Evolutionary conservation across 352 stramenopile genomes (phyloP).

Genomic region (Phytopythium oedochilum): DNA sequence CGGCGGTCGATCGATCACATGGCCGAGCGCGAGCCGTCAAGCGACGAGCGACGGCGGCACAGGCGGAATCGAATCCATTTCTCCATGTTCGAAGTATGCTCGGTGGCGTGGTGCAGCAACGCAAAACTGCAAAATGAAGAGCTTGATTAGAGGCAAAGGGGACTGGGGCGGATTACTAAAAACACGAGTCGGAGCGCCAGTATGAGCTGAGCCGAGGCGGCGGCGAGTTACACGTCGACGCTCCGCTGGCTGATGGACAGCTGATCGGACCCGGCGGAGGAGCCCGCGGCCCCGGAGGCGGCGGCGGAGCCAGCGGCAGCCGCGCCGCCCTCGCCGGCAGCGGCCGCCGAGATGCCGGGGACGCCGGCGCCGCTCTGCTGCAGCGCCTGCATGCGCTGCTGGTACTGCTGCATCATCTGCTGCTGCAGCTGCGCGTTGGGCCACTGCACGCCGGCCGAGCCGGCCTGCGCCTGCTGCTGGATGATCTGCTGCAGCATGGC

Average conservation of each 20-base stretch:
- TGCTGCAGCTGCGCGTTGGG: conserved; percentile 80
- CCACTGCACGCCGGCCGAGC: conserved; percentile 53
- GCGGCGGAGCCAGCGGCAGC: conserved; percentile 18
- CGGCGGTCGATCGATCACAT: neutral
- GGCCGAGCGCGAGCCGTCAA: no score
- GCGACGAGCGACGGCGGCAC: no score
- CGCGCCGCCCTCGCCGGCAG: conserved; percentile 15
- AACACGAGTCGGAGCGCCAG: no score
- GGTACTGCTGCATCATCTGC: conserved; percentile 89
- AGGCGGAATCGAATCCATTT: no score
- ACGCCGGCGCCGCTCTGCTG: conserved; percentile 39
- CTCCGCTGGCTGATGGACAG: conserved; percentile 73
- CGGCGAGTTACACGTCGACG: conserved; percentile 56
- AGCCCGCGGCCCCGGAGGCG: conserved; percentile 8
- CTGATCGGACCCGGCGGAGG: conserved; percentile 38
- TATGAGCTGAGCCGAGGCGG: no score
- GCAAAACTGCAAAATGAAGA: neutral
- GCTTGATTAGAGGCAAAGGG: neutral
- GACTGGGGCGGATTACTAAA: no score
- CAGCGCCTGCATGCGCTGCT: conserved; percentile 73
- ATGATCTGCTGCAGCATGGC: conserved; percentile 86
- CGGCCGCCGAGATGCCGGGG: conserved; percentile 28
- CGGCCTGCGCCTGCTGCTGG: conserved; percentile 72
- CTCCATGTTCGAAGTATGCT: no score
- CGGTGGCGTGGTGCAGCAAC: no score